phyloP scores from a whole-genome alignment of 2,329 filamentous ascomycete genomes.

The Nectriaceae sp. region DNA sequence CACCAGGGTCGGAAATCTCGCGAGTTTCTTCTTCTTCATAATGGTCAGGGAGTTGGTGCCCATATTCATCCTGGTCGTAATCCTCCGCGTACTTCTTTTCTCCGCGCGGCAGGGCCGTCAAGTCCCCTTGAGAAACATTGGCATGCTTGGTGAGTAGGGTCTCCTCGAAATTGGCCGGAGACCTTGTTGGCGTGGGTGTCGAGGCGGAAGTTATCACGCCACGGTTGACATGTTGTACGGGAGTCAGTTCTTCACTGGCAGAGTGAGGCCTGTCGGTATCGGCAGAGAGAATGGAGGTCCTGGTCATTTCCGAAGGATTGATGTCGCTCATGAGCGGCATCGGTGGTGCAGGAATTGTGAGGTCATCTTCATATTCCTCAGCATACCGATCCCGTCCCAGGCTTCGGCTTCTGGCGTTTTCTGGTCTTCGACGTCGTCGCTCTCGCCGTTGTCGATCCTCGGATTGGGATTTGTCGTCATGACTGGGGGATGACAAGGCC shows the following conservation, averaged over 20 bases:
- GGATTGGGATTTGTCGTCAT: slow-evolving; percentile 43
- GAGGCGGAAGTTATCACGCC: slow-evolving; percentile 62
- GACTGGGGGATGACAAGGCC: slow-evolving; percentile 28
- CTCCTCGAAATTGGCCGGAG: slow-evolving; percentile 56
- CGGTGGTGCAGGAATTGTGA: slow-evolving; percentile 65
- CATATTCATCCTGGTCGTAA: slow-evolving; percentile 49
- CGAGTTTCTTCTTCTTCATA: slow-evolving; percentile 45
- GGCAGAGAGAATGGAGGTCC: slow-evolving; percentile 83
- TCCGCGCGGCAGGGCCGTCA: slow-evolving; percentile 54
- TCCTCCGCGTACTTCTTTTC: slow-evolving; percentile 47
- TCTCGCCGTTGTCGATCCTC: slow-evolving; percentile 54
- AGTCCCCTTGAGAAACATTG: slow-evolving; percentile 61
- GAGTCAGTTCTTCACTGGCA: slow-evolving; percentile 62
- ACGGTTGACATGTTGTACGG: slow-evolving; percentile 64
- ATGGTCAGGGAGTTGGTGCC: slow-evolving; percentile 45
- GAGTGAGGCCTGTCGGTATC: slow-evolving; percentile 74
- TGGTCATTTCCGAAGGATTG: slow-evolving; percentile 82
- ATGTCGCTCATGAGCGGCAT: slow-evolving; percentile 90
- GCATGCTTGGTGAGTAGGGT: slow-evolving; percentile 69
- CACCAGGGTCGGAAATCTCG: slow-evolving; percentile 31
- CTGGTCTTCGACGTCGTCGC: slow-evolving; percentile 53
- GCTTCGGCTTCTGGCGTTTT: slow-evolving; percentile 47
- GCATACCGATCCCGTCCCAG: slow-evolving; percentile 46
- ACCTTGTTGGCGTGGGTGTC: slow-evolving; percentile 62
- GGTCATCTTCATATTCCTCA: slow-evolving; percentile 56